Base-by-base conservation (phyloP, 2,329 filamentous ascomycete species). In the Didymella lethalis region DNA sequence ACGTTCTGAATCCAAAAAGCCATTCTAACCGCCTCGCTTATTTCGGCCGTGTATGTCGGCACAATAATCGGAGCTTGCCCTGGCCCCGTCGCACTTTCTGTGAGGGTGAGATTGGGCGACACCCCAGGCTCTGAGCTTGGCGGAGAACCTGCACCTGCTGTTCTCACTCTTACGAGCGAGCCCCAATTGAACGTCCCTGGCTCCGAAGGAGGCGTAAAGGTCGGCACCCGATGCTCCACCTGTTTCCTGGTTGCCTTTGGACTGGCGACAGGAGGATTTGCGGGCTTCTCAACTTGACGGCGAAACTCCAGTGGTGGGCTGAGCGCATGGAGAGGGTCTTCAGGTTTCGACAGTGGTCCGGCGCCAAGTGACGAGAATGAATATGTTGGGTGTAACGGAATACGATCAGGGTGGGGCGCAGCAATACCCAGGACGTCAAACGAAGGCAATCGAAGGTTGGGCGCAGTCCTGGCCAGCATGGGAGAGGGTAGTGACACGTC, bases 391-490 rank as follows among this genome's bases (percentile, higher is more conserved):
- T 61, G 70, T 46, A 69, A 65, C 46, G 64, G 64, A 49, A 77
- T 65, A 61, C 75, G 69, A 66, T 81, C 75, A 61, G 80, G 77
- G 73, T 81, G 78, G 45, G 82, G 80, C 48, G 78, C 75, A 51
- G 79, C 78, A 57, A 84, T 84, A 32, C 82, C 82, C 48, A 85
- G 76, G 18, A 78, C 74, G 54, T 85, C 79, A 66, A 86, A 85
- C 2, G 83, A 83, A 5, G 83, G 84, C 16, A 86, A 78, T 52
- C 83, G 81, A 40, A 86, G 72, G 58, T 72, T 77, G 55, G 73
- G 75, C 43, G 71, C 67, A 29, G 70, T 66, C 59, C 70, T 78
- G 43, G 66, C 46, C 36, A 73, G 60, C n/a, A 68, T 69, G 32
- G 72, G 68, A 29, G 74, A 64, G 41, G 73, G 70, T 28, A 75